Conservation (phyloP, 2,329 filamentous ascomycete genomes). For the Biscogniauxia sp. region DNA sequence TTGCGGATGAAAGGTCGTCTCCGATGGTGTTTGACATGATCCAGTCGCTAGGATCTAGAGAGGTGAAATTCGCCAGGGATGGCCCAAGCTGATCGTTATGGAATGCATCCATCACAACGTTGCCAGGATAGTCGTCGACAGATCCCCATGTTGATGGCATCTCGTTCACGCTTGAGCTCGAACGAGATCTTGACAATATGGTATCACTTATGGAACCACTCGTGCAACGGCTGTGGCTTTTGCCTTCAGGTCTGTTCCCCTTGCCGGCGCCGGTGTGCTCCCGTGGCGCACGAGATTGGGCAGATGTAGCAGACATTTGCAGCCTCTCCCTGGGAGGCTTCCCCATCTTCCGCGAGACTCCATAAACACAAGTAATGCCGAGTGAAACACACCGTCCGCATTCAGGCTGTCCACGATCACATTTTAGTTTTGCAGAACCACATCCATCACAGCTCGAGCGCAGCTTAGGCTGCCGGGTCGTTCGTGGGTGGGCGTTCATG, state of each 20-base stretch:
- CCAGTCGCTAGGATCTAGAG: slow-evolving; percentile 9
- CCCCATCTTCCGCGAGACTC: slow-evolving; percentile 24
- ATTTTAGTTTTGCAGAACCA: neutral
- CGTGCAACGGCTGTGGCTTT: neutral
- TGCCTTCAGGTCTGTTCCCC: neutral
- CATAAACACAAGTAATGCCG: slow-evolving; percentile 20
- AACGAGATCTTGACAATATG: slow-evolving; percentile 3
- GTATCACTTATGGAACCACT: slow-evolving; percentile 3
- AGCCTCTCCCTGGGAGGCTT: slow-evolving; percentile 19
- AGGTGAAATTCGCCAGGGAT: slow-evolving; percentile 4
- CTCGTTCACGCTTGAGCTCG: slow-evolving; percentile 6
- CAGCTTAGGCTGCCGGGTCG: neutral
- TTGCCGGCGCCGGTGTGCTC: neutral
- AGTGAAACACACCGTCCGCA: neutral
- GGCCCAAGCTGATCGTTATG: slow-evolving; percentile 3
- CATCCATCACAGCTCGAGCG: neutral
- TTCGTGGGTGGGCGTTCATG: neutral
- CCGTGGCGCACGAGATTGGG: neutral
- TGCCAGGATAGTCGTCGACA: slow-evolving; percentile 4
- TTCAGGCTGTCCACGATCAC: neutral
- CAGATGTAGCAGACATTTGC: neutral
- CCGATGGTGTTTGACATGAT: slow-evolving; percentile 2
- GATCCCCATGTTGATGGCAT: slow-evolving; percentile 4
- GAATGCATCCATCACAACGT: slow-evolving; percentile 6
- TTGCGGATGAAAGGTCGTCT: slow-evolving; percentile 4